Evolutionary conservation across 2,329 filamentous ascomycete genomes (phyloP).

Genomic region (Ophiosphaerella korrae): DNA sequence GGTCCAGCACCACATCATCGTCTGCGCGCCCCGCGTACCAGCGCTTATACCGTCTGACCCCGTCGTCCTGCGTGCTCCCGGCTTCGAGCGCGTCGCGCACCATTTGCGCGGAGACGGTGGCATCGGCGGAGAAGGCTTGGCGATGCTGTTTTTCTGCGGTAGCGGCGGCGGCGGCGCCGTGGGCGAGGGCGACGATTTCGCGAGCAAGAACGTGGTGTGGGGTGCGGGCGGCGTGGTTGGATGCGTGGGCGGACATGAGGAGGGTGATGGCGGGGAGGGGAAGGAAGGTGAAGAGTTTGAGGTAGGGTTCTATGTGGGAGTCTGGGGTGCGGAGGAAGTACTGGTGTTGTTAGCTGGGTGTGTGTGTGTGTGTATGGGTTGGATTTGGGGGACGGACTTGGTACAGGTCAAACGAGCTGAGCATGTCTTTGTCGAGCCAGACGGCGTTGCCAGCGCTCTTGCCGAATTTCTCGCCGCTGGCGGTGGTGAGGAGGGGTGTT

Average conservation of each 20-base stretch:
- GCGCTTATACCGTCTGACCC: too few relatives aligned
- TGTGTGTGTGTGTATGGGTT: neutral
- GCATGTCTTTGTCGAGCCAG: conserved; percentile 86
- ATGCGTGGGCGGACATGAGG: conserved; percentile 74
- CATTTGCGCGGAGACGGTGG: conserved; percentile 23
- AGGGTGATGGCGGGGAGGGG: conserved; percentile 70
- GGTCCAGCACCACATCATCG: too few relatives aligned
- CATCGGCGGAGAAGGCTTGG: conserved; percentile 48
- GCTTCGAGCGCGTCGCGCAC: too few relatives aligned
- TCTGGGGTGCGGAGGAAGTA: conserved; percentile 88
- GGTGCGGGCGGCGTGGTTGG: conserved; percentile 74
- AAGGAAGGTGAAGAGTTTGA: conserved; percentile 91
- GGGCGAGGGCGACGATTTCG: conserved; percentile 80
- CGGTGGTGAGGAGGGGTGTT: conserved; percentile 84
- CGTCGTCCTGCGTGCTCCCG: too few relatives aligned
- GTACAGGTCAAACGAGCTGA: conserved; percentile 84
- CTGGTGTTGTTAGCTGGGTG: conserved; percentile 46
- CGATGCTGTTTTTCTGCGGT: conserved; percentile 64
- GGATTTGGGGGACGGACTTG: conserved; percentile 53
- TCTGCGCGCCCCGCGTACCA: too few relatives aligned
- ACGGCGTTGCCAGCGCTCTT: conserved; percentile 94
- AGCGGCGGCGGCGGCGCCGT: conserved; percentile 69
- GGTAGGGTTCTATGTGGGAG: conserved; percentile 76
- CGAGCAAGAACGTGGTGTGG: conserved; percentile 84
- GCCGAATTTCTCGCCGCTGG: conserved; percentile 87